These are phyloP conservation scores for Malus sieversii DNA, from an alignment of 306 rosid genomes.

Conservation along the genomic window DNA sequence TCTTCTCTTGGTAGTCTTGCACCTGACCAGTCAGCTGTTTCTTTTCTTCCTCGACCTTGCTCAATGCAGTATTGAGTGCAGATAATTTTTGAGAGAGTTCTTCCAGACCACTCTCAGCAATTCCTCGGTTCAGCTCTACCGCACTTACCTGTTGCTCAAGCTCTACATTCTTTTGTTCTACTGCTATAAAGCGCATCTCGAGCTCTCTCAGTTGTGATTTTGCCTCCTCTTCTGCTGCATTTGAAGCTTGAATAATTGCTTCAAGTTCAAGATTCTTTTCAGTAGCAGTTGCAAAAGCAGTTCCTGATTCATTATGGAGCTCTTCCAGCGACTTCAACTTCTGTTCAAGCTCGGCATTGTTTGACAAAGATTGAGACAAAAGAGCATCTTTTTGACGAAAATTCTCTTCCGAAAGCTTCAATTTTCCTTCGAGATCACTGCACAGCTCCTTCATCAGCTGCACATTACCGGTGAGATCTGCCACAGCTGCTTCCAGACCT, in stretches of 20 bases:
- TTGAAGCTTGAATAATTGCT: conserved; percentile 45
- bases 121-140: conserved; percentile 42
- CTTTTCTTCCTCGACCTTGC: conserved; percentile 54
- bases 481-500: conserved; percentile 45
- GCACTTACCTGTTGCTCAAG: conserved; percentile 69
- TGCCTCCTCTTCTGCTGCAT: conserved; percentile 58
- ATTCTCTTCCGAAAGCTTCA: conserved; percentile 54
- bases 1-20: conserved; percentile 53
- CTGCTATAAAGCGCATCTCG: conserved; percentile 49
- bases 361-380: conserved; percentile 61
- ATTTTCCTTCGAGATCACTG: conserved; percentile 56
- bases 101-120: conserved; percentile 51
- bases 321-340: conserved; percentile 70
- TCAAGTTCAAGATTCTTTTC: conserved; percentile 72
- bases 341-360: conserved; percentile 66
- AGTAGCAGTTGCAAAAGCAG: conserved; percentile 51
- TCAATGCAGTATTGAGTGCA: conserved; percentile 46
- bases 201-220: conserved; percentile 61
- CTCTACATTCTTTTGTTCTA: conserved; percentile 61
- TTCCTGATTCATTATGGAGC: conserved; percentile 54
- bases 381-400: conserved; percentile 59
- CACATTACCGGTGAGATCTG: conserved; percentile 35
- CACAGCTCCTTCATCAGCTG: conserved; percentile 45
- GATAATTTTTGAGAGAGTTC: conserved; percentile 54
- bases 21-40: conserved; percentile 35